Evolutionary conservation across 2,329 filamentous ascomycete species (phyloP).

Genomic region (Claviceps maximensis): DNA sequence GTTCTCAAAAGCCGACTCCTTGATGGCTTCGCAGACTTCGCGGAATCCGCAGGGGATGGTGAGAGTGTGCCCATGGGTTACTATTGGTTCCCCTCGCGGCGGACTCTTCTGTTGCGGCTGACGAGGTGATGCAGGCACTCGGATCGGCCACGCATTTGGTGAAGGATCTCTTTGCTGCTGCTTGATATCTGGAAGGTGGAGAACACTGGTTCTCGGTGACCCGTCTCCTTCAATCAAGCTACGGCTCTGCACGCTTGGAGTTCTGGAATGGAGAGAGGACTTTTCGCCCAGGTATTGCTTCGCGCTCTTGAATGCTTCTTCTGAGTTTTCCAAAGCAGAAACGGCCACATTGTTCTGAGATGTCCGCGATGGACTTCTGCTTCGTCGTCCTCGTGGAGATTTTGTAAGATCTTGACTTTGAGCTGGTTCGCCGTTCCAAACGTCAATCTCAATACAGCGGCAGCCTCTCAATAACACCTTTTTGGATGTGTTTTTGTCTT

Average conservation of each 20-base stretch:
- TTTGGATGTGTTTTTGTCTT: not conserved
- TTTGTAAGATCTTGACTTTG: conserved; percentile 22
- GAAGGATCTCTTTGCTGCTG: conserved; percentile 23
- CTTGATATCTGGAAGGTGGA: conserved; percentile 15
- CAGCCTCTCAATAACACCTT: conserved; percentile 64
- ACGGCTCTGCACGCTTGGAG: conserved; percentile 24
- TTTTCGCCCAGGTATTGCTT: conserved; percentile 18
- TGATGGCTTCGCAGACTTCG: conserved; percentile 69
- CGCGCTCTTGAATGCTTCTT: conserved; percentile 16
- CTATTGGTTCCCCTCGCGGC: conserved; percentile 53
- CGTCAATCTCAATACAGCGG: conserved; percentile 87
- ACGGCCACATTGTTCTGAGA: conserved; percentile 32
- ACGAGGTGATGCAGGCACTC: not conserved
- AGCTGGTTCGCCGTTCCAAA: conserved; percentile 63
- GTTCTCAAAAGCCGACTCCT: conserved; percentile 61
- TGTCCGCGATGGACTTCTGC: conserved; percentile 32
- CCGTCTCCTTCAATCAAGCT: conserved; percentile 14
- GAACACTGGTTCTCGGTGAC: conserved; percentile 19
- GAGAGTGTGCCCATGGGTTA: conserved; percentile 72
- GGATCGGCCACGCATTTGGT: conserved; percentile 14
- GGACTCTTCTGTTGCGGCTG: conserved; percentile 13
- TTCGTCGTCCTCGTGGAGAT: conserved; percentile 29
- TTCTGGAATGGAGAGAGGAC: conserved; percentile 23
- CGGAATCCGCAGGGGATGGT: conserved; percentile 80
- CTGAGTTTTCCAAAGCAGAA: conserved; percentile 24